Base-by-base conservation (phyloP, 2,329 filamentous ascomycete species). In the Diaporthe sp. region DNA sequence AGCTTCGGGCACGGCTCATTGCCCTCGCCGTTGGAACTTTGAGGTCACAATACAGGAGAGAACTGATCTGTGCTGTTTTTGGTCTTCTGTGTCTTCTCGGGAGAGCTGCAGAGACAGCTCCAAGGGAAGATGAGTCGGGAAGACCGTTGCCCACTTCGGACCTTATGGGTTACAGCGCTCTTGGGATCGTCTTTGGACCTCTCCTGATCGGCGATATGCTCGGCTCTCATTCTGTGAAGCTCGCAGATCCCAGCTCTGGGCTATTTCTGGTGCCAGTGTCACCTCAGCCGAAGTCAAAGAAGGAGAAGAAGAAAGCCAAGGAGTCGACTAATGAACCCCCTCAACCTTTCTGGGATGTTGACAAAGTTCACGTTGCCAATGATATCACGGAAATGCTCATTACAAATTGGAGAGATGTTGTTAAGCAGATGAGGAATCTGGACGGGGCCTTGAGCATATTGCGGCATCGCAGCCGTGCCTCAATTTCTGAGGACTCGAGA, bases 11-110 rank as follows among this genome's bases (percentile, higher is more conserved):
- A 10, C 87, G 91, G n/a, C 85, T 94, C 4, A 92, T 94, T 77
- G 92, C 92, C 2, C 83, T 94, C 46, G 91, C 91, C 10, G 87
- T 94, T 57, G 87, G 87, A 1, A 89, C 89, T 0, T 83, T 93
- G n/a, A 85, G 86, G 73, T 93, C 91, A 0, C 88, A 88, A 72
- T 90, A 90, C 76, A 88, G 91, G 57, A 86, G 92, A 34, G 90
- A 93, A 62, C 83, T 94, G 4, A 91, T 94, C 58, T 93, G 90
- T 77, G 90, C 91, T 7, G 91, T 94, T 0, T 92, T 94, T 80
- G 92, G 92, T 0, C 84, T 94, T 17, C 84, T 94, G 15, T 91
- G 88, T 71, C 84, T 92, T 51, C 87, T 94, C 73, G 92, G 91
- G 2, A 85, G 89, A 37, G 84, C 87, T 6, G 89, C 91, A 2